A percentile compares a stretch with the other conserved stretches of the same genome.
Conservation (phyloP, 225 moss, liverwort and hornwort species). For the Bryum argenteum region DNA sequence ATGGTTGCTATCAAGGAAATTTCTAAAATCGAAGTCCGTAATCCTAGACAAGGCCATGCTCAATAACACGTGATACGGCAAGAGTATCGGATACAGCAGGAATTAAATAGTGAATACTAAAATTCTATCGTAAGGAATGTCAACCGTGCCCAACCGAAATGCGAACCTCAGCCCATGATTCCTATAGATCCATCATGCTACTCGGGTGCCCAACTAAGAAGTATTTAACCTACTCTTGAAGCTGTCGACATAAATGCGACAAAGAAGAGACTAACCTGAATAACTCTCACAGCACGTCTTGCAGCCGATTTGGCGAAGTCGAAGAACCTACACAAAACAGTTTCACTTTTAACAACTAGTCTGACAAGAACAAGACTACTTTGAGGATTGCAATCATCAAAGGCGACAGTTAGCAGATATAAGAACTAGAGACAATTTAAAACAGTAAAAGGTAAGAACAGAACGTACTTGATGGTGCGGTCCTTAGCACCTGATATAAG, state of each 20-base stretch:
- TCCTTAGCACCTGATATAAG: constrained; percentile 95
- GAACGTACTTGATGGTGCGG: constrained; percentile 77
- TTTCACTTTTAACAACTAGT: constrained; percentile 17
- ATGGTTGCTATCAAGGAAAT: constrained; percentile 9
- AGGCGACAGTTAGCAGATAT: neutral
- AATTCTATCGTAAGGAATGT: neutral
- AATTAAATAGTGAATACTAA: neutral
- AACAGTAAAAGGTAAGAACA: neutral
- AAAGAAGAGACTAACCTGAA: constrained; percentile 54
- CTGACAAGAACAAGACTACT: constrained; percentile 17
- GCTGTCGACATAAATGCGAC: neutral
- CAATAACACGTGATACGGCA: neutral
- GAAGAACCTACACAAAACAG: constrained; percentile 59
- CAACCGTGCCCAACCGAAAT: neutral
- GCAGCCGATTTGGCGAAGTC: constrained; percentile 93
- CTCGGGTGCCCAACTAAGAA: neutral
- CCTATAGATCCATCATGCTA: neutral
- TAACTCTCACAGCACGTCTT: constrained; percentile 87
- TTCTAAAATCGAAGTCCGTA: neutral
- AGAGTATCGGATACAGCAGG: no score
- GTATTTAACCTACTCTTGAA: no score
- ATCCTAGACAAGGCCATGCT: constrained; percentile 7
- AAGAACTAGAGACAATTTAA: constrained; percentile 14
- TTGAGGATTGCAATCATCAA: constrained; percentile 7
- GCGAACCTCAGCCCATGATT: neutral